Conservation (phyloP, 345 rosid species). For the Lepidium aucheri region DNA sequence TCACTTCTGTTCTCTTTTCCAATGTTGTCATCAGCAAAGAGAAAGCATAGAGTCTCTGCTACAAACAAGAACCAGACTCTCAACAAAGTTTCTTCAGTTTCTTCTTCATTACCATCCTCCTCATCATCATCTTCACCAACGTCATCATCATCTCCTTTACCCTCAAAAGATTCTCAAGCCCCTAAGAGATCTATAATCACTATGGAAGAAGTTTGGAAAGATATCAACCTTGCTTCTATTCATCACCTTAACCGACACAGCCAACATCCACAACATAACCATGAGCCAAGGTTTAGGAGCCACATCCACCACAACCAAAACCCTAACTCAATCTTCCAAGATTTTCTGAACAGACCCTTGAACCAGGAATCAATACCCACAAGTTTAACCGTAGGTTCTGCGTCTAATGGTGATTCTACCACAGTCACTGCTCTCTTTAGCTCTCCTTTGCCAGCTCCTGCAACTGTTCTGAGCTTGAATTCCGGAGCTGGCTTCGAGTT, state of each 20-base stretch:
- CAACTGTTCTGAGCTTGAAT: constrained; percentile 54
- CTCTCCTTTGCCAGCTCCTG: constrained; percentile 34
- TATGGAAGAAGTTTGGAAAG: constrained; percentile 90
- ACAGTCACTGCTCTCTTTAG: constrained; percentile 17
- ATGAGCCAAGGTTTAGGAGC: constrained; percentile 18
- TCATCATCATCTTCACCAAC: constrained; percentile 3
- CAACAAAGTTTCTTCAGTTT: constrained; percentile 15
- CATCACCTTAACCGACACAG: constrained; percentile 29
- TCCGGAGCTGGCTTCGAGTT: constrained; percentile 48
- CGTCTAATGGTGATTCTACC: neutral
- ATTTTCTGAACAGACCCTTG: constrained; percentile 48
- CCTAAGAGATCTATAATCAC: constrained; percentile 21
- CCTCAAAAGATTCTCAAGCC: constrained; percentile 10
- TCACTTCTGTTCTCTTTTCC: constrained; percentile 18
- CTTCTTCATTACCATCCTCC: neutral
- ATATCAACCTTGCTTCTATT: constrained; percentile 50
- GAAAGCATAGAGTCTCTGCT: constrained; percentile 14
- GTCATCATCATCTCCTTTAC: neutral
- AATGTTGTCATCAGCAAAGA: constrained; percentile 24
- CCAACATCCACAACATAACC: constrained; percentile 22
- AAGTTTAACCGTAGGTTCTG: constrained; percentile 17
- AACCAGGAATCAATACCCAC: constrained; percentile 29
- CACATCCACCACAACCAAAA: constrained; percentile 17
- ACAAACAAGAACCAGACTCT: constrained; percentile 18
- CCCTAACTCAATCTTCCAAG: constrained; percentile 48